Percentiles rank a stretch among this genome's conserved stretches.
Evolutionary conservation across 495 filamentous ascomycete genomes (phyloP).

Genomic region (Aspergillus egyptiacus): DNA sequence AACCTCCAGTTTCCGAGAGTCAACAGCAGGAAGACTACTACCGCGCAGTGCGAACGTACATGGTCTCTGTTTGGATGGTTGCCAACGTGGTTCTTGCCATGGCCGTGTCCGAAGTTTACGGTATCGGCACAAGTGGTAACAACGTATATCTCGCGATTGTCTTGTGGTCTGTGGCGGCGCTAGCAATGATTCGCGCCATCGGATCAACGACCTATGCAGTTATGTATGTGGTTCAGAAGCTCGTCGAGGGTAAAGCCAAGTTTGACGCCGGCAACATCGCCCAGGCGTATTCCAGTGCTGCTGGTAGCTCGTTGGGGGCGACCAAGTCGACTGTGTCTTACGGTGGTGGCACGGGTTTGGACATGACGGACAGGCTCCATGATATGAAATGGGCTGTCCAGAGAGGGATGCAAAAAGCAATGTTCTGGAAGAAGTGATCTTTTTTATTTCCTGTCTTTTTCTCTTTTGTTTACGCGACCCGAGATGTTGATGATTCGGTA

Average conservation of each 20-base stretch:
- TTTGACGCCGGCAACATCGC: constrained; percentile 42
- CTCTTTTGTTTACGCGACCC: neutral
- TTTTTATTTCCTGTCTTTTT: constrained; percentile 4
- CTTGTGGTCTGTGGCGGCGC: constrained; percentile 81
- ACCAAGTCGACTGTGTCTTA: constrained; percentile 27
- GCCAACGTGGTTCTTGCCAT: constrained; percentile 89
- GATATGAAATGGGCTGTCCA: constrained; percentile 36
- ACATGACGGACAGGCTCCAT: constrained; percentile 32
- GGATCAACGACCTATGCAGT: constrained; percentile 77
- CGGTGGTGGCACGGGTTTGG: constrained; percentile 26
- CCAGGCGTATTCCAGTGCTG: constrained; percentile 23
- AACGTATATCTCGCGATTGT: constrained; percentile 94
- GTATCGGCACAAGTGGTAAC: constrained; percentile 53
- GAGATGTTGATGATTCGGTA: constrained; percentile 3
- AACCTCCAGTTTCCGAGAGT: constrained; percentile 54
- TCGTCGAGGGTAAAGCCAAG: constrained; percentile 80
- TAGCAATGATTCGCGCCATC: constrained; percentile 78
- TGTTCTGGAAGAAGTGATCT: constrained; percentile 43
- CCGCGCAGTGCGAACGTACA: constrained; percentile 93
- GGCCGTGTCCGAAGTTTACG: constrained; percentile 86
- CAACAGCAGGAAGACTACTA: constrained; percentile 98
- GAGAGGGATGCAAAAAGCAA: constrained; percentile 31
- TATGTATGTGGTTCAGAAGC: constrained; percentile 72
- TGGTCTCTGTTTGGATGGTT: constrained; percentile 95
- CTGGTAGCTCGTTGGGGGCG: constrained; percentile 21